Evolutionary conservation across 148 eudicot species (phyloP), one percentile per base, ranked within the genome.

Genomic region (Suaeda aralocaspica): DNA sequence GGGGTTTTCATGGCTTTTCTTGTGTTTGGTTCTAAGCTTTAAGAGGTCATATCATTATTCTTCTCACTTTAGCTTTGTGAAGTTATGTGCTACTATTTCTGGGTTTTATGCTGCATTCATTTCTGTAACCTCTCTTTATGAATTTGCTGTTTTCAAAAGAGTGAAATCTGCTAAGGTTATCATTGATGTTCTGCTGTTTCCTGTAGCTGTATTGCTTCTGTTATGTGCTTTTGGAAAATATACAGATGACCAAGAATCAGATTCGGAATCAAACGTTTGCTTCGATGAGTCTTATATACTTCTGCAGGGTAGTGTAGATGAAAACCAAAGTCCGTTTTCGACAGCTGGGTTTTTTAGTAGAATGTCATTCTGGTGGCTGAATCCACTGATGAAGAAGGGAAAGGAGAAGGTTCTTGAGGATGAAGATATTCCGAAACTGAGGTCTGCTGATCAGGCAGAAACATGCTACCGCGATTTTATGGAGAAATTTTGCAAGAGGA

Each of bases 301-400:
- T 74, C 53, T 83, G 39, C 72, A 46, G 59, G 75, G 61, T 26
- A 68, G 78, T 59, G 74, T 72, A 46, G 68, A 62, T 9, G 74
- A 79, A 2, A 66, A 77, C 70, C 49, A 67, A 22, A 86, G 79
- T 25, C 82, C 82, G 14, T 76, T 81, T 29, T 64, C 79, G 22
- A 62, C 44, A 52, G 89, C 89, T 4, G 84, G 89, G 44, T 29
- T 82, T 16, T 33, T 86, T 16, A 86, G 87, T 39, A 78, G 41
- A 34, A 73, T 89, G 66, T 71, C 89, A 29, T 89, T 89, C 53
- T 83, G 88, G 82, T 89, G 94, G 94, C 50, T 86, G 51, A 89
- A 89, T 72, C 77, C 84, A 39, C 36, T 89, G 68, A 70, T 89
- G 81, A 81, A 77, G 64, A 78, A 69, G 67, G 94, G 90, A 2